phyloP scores from a whole-genome alignment of 2,329 filamentous ascomycete species.

The Colletotrichum lindemuthianum region DNA sequence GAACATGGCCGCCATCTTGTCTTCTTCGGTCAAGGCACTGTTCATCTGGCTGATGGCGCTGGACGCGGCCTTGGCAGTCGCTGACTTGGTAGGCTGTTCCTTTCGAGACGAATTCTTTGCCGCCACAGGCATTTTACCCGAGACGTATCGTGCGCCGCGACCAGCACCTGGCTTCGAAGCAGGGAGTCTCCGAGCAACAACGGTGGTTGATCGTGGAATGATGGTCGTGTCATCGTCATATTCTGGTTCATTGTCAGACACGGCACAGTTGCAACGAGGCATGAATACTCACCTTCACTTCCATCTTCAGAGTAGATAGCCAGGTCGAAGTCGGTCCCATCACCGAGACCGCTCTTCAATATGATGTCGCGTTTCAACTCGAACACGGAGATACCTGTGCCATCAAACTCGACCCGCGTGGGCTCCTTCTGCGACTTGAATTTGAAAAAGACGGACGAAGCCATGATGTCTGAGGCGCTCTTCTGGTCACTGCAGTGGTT shows the following conservation, averaged over 20 bases:
- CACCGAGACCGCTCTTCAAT: conserved; percentile 89
- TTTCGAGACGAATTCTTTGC: conserved; percentile 82
- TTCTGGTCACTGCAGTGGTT: conserved; percentile 16
- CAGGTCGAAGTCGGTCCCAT: conserved; percentile 96
- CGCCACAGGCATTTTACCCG: conserved; percentile 91
- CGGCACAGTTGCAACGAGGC: not conserved
- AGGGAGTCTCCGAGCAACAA: conserved; percentile 87
- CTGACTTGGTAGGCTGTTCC: conserved; percentile 69
- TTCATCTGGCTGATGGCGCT: conserved; percentile 74
- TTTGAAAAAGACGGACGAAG: conserved; percentile 99
- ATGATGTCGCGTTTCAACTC: conserved; percentile 99
- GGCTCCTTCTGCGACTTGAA: conserved; percentile 99
- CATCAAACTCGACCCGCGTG: conserved; percentile 94
- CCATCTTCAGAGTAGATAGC: conserved; percentile 93
- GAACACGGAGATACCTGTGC: conserved; percentile 97
- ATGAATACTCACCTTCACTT: conserved; percentile 78
- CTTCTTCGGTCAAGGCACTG: conserved; percentile 88
- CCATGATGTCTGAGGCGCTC: conserved; percentile 67
- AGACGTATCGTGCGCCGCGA: conserved; percentile 92
- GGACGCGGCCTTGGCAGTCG: conserved; percentile 63
- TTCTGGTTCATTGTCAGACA: conserved; percentile 64
- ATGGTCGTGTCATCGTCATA: conserved; percentile 99
- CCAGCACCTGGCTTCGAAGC: conserved; percentile 87
- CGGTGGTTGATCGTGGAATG: conserved; percentile 92
- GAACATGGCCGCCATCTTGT: conserved; percentile 93